These are phyloP conservation scores for Rhizomucor miehei DNA, from an alignment of 371 early-diverging fungal species.

Conservation along the genomic window DNA sequence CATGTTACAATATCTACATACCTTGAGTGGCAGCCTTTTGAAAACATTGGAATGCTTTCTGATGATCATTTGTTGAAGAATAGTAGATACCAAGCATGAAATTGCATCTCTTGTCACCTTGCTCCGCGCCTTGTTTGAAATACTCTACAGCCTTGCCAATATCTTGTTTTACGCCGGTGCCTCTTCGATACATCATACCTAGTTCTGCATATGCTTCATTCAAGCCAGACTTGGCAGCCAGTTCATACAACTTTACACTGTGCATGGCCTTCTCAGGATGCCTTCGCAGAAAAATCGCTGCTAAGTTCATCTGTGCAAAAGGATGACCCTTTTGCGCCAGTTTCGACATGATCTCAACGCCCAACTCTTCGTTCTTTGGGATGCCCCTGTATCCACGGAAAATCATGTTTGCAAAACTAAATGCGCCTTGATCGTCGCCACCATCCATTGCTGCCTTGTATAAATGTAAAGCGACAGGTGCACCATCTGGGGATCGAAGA, in stretches of 20 bases:
- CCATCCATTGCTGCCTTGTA: conserved; percentile 39
- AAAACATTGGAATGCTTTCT: conserved; percentile 44
- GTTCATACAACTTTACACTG: conserved; percentile 42
- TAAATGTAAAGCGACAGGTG: conserved; percentile 33
- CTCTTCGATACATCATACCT: conserved; percentile 47
- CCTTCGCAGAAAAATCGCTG: conserved; percentile 42
- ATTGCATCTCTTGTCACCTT: conserved; percentile 37
- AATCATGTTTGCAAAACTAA: conserved; percentile 49
- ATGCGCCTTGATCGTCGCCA: conserved; percentile 46
- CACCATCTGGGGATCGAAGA: conserved; percentile 19
- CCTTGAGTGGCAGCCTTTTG: conserved; percentile 50
- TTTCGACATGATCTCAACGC: conserved; percentile 30
- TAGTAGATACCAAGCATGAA: conserved; percentile 52
- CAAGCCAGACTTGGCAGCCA: conserved; percentile 35
- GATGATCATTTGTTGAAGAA: conserved; percentile 31
- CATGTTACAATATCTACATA: no score
- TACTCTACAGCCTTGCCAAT: conserved; percentile 38
- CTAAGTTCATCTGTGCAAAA: conserved; percentile 48
- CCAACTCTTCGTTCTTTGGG: conserved; percentile 32
- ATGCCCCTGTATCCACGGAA: conserved; percentile 35
- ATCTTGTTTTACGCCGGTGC: conserved; percentile 47
- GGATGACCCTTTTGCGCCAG: conserved; percentile 49
- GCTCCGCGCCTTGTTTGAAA: conserved; percentile 37
- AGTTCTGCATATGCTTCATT: conserved; percentile 38
- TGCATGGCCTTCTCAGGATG: conserved; percentile 25